Evolutionary conservation across 345 rosid genomes (phyloP).

Genomic region (Fremontodendron californicum): DNA sequence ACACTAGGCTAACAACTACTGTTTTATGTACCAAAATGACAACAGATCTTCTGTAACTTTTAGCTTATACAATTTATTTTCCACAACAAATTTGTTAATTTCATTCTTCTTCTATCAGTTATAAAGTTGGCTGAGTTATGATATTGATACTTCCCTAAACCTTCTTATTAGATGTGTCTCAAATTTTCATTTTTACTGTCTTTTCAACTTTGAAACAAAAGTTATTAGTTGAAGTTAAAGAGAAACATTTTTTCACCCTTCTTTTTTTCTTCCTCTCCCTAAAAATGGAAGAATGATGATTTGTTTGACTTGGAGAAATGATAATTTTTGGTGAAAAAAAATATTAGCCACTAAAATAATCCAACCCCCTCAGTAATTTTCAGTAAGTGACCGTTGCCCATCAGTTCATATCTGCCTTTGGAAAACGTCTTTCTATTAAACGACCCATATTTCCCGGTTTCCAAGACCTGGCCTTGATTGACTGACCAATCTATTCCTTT

Average conservation of each 20-base stretch:
- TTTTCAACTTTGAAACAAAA: background rate
- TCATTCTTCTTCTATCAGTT: too few species aligned
- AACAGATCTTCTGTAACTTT: too few species aligned
- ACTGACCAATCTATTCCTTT: background rate
- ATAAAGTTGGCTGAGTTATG: too few species aligned
- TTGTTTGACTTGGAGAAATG: background rate
- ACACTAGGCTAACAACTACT: too few species aligned
- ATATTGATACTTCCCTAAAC: too few species aligned
- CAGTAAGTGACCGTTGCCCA: conserved; percentile 6
- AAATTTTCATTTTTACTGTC: background rate
- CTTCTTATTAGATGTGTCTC: background rate
- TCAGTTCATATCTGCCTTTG: background rate
- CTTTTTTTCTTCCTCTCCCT: too few species aligned
- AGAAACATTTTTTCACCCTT: background rate
- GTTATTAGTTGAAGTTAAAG: background rate
- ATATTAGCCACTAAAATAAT: background rate
- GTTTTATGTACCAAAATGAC: too few species aligned
- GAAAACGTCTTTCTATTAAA: too few species aligned
- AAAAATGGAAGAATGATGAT: background rate
- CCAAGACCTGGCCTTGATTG: background rate
- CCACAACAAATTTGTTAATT: too few species aligned
- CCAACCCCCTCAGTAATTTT: background rate
- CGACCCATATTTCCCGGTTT: conserved; percentile 13
- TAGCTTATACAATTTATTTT: too few species aligned
- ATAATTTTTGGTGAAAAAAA: background rate